Conservation (phyloP, 129 eudicot species). For the Solidago caesia region DNA sequence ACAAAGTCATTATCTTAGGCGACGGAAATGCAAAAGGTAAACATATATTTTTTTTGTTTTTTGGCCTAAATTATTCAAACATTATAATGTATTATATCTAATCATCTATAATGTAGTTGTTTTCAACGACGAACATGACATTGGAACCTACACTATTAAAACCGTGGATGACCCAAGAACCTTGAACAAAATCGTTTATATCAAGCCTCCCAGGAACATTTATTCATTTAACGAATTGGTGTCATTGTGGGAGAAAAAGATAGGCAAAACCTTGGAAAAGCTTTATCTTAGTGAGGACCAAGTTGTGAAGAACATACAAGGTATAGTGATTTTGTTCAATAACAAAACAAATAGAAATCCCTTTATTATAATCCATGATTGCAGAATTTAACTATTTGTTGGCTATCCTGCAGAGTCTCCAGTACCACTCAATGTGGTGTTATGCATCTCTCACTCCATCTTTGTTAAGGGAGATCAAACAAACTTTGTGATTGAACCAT, state of each 20-base stretch:
- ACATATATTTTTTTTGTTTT: neutral
- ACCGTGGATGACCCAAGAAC: slow-evolving; percentile 55
- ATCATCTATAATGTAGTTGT: slow-evolving; percentile 28
- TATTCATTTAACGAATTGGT: slow-evolving; percentile 46
- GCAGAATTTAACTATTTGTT: slow-evolving; percentile 9
- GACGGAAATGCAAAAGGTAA: slow-evolving; percentile 53
- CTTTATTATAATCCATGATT: neutral
- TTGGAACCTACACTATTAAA: slow-evolving; percentile 43
- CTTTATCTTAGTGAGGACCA: slow-evolving; percentile 40
- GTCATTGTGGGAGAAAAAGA: slow-evolving; percentile 56
- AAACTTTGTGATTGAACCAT: slow-evolving; percentile 48
- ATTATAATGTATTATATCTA: neutral
- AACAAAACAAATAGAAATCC: neutral
- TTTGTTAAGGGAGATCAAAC: slow-evolving; percentile 67
- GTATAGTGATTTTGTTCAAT: slow-evolving; percentile 17
- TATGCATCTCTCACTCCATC: slow-evolving; percentile 39
- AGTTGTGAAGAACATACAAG: slow-evolving; percentile 47
- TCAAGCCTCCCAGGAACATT: slow-evolving; percentile 39
- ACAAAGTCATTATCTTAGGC: slow-evolving; percentile 46
- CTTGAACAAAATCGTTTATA: slow-evolving; percentile 44
- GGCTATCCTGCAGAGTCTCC: slow-evolving; percentile 39
- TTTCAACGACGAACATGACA: slow-evolving; percentile 47
- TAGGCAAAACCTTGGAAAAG: slow-evolving; percentile 42
- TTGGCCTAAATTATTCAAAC: neutral
- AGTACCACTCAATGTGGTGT: slow-evolving; percentile 35